Conservation (phyloP, 2,329 filamentous ascomycete genomes). For the Mycogone perniciosa region DNA sequence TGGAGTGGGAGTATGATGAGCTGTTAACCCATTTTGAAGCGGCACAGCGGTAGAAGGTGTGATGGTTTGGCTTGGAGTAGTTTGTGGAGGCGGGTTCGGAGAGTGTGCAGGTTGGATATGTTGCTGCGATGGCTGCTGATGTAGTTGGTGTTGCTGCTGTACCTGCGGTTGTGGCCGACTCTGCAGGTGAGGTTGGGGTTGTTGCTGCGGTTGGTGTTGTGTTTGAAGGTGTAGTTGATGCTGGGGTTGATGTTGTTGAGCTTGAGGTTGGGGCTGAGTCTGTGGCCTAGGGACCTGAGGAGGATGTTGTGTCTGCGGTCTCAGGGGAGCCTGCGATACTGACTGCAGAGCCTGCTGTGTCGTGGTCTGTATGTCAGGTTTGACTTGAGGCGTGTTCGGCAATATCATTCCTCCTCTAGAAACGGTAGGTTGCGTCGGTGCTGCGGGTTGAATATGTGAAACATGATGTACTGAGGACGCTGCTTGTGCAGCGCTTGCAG, state of each 20-base stretch:
- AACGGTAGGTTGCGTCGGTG: conserved; percentile 11
- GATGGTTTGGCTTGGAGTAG: conserved; percentile 8
- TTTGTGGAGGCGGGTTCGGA: not conserved
- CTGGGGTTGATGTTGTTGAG: conserved; percentile 14
- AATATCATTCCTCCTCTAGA: not conserved
- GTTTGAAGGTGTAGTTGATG: conserved; percentile 18
- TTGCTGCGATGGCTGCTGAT: not conserved
- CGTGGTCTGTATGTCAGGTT: conserved; percentile 21
- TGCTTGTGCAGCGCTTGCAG: conserved; percentile 24
- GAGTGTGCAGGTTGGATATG: not conserved
- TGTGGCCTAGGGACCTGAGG: conserved; percentile 21
- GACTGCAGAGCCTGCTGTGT: conserved; percentile 27
- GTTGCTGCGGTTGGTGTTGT: conserved; percentile 16
- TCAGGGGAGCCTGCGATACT: conserved; percentile 21
- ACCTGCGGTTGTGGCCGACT: conserved; percentile 13
- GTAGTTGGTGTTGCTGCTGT: conserved; percentile 5
- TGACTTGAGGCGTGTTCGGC: conserved; percentile 7
- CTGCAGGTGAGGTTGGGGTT: conserved; percentile 15
- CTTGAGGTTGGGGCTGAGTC: conserved; percentile 15
- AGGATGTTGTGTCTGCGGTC: conserved; percentile 24
- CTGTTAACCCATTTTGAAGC: conserved; percentile 2
- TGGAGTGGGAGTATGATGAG: conserved; percentile 10
- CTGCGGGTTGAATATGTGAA: conserved; percentile 16
- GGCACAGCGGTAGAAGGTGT: conserved; percentile 1
- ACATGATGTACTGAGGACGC: conserved; percentile 14